These are phyloP conservation scores for Pseudevernia furfuracea DNA, from an alignment of 495 filamentous ascomycete species.

Conservation along the genomic window DNA sequence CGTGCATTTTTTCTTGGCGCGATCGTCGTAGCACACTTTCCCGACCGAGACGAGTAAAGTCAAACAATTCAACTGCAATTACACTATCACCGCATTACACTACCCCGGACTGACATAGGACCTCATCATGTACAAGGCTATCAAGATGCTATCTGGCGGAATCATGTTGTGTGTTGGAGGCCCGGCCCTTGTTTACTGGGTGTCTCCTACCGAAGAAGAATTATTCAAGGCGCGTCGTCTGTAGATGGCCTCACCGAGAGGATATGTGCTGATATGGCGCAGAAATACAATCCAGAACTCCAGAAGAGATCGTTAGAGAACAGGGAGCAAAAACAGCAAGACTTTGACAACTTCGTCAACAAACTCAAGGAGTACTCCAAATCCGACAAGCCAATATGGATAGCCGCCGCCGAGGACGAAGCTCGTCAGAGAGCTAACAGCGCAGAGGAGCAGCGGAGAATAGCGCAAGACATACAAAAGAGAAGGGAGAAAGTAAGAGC, in stretches of 20 bases:
- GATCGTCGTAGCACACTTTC: no score
- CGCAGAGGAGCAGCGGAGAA: conserved; percentile 45
- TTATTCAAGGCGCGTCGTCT: conserved; percentile 53
- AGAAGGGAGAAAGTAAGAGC: conserved; percentile 54
- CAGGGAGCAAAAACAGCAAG: conserved; percentile 63
- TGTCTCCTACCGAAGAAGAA: conserved; percentile 85
- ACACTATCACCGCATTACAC: no score
- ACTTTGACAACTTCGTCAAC: conserved; percentile 79
- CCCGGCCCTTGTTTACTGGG: conserved; percentile 69
- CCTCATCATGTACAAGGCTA: no score
- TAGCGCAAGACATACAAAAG: conserved; percentile 52
- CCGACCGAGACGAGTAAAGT: no score
- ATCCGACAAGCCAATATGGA: conserved; percentile 83
- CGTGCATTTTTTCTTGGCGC: no score
- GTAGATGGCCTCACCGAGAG: not conserved
- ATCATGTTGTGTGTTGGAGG: conserved; percentile 67
- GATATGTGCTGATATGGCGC: conserved; percentile 6
- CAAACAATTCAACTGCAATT: conserved; percentile 18
- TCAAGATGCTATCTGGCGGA: conserved; percentile 56
- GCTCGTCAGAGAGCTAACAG: conserved; percentile 27
- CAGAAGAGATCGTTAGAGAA: conserved; percentile 73
- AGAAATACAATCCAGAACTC: conserved; percentile 88
- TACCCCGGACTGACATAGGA: no score
- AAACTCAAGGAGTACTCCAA: conserved; percentile 84
- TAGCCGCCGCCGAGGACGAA: conserved; percentile 58